These are phyloP conservation scores for Trichophyton rubrum DNA, from an alignment of 2,329 filamentous ascomycete genomes.

Conservation along the genomic window DNA sequence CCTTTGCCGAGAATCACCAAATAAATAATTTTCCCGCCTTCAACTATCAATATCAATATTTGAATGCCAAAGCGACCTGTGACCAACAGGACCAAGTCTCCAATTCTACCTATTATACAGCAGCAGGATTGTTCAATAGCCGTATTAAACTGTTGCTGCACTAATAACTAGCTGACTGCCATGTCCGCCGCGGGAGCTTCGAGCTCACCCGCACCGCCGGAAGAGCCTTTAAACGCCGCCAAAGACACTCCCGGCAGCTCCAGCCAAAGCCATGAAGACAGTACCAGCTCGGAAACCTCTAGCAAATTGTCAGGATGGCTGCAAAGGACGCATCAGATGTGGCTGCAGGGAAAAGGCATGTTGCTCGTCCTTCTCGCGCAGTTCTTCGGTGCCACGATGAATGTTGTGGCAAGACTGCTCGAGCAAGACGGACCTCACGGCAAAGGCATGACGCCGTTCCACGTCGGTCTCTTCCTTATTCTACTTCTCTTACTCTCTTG, in stretches of 20 bases:
- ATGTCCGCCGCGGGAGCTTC: too few species aligned
- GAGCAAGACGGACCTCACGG: conserved; percentile 55
- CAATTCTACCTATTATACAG: too few species aligned
- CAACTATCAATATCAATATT: too few species aligned
- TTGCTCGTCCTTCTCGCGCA: conserved; percentile 62
- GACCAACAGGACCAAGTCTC: too few species aligned
- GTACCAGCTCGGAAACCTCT: neutral
- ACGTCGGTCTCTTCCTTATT: conserved; percentile 31
- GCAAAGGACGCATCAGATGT: neutral
- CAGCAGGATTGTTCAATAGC: too few species aligned
- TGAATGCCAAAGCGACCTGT: too few species aligned
- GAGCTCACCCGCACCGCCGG: too few species aligned
- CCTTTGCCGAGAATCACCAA: too few species aligned
- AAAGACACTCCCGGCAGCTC: neutral
- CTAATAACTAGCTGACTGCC: too few species aligned
- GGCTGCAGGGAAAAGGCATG: conserved; percentile 53
- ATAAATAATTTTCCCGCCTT: too few species aligned
- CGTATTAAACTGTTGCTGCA: too few species aligned
- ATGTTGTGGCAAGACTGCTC: conserved; percentile 62
- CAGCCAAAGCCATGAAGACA: neutral
- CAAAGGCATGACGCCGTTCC: conserved; percentile 65
- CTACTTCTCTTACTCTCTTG: neutral
- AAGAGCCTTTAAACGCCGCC: neutral
- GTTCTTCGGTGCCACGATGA: conserved; percentile 76
- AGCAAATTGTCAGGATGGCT: neutral